A percentile compares a stretch with the other conserved stretches of the same genome.
phyloP scores from a whole-genome alignment of 2,329 filamentous ascomycete genomes.

The Trichophaea hybrida region DNA sequence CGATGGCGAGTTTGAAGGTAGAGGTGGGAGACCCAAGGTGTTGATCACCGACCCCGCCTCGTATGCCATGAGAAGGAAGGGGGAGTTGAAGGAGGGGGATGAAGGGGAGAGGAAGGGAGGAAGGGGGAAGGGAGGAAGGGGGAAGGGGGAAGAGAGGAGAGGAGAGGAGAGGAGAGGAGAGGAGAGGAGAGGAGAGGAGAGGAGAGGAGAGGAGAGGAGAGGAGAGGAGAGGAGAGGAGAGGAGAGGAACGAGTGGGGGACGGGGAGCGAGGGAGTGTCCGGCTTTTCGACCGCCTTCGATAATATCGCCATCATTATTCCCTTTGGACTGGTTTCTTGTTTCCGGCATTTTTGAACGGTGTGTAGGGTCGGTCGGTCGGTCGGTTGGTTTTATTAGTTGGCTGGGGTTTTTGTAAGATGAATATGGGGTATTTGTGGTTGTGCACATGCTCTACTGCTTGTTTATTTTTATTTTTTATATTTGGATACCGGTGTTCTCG shows the following conservation, averaged over 20 bases:
- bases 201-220: too few species aligned
- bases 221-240: too few species aligned
- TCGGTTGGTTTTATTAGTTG: background rate
- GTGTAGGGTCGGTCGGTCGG: background rate
- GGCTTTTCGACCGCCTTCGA: background rate
- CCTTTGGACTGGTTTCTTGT: background rate
- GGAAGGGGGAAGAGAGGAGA: too few species aligned
- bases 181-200: too few species aligned
- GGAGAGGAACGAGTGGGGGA: too few species aligned
- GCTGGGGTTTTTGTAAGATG: background rate
- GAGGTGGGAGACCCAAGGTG: conserved; percentile 11
- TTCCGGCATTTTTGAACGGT: background rate
- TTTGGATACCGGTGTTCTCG: background rate
- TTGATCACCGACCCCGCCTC: background rate
- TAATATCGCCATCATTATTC: conserved; percentile 1
- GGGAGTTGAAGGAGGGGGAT: too few species aligned
- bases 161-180: too few species aligned
- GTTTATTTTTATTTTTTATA: background rate
- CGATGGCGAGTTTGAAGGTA: conserved; percentile 19
- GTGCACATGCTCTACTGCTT: background rate
- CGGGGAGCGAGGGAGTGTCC: background rate
- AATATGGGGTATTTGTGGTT: background rate
- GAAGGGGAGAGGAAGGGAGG: too few species aligned
- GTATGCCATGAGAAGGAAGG: too few species aligned
- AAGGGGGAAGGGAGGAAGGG: too few species aligned